Percentiles rank a stretch among this genome's conserved stretches.
Conservation (phyloP, 208 protist genomes). For the Sergeia podlipaevii region DNA sequence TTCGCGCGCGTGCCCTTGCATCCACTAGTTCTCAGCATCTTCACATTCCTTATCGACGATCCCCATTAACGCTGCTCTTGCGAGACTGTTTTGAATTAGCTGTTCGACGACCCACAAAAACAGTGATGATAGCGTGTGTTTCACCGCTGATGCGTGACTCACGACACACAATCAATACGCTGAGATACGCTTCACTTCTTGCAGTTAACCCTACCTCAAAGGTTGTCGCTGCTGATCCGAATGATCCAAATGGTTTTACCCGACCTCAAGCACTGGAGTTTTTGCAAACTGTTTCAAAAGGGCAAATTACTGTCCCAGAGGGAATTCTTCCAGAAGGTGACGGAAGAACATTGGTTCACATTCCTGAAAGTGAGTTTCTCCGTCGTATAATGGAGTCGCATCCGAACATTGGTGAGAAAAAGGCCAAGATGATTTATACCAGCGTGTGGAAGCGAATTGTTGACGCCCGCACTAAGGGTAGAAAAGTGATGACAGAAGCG, state of each 20-base stretch:
- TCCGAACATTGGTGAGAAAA: slow-evolving; percentile 71
- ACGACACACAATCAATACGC: slow-evolving; percentile 85
- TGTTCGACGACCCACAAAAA: slow-evolving; percentile 82
- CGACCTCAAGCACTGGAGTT: slow-evolving; percentile 74
- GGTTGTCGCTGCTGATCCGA: slow-evolving; percentile 66
- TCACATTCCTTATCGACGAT: slow-evolving; percentile 89
- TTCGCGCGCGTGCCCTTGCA: slow-evolving; percentile 64
- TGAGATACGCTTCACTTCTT: slow-evolving; percentile 85
- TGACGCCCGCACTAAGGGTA: slow-evolving; percentile 79
- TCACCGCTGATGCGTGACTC: slow-evolving; percentile 85
- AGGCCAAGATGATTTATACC: slow-evolving; percentile 88
- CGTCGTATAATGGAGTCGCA: slow-evolving; percentile 60
- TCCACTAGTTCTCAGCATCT: slow-evolving; percentile 72
- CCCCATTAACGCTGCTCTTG: slow-evolving; percentile 82
- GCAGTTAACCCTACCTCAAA: slow-evolving; percentile 65
- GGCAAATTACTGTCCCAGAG: slow-evolving; percentile 58
- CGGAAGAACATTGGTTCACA: slow-evolving; percentile 84
- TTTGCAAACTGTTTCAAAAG: slow-evolving; percentile 50
- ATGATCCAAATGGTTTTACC: slow-evolving; percentile 81
- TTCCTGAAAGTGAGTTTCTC: slow-evolving; percentile 88
- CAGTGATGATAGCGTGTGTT: slow-evolving; percentile 89
- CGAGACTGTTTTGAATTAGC: slow-evolving; percentile 91
- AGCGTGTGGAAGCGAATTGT: slow-evolving; percentile 83
- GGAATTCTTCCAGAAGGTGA: slow-evolving; percentile 82
- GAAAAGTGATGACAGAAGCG: slow-evolving; percentile 84